Percentiles rank a stretch among this genome's conserved stretches.
Evolutionary conservation across 2,329 filamentous ascomycete species (phyloP).

Genomic region (Pseudogymnoascus verrucosus): DNA sequence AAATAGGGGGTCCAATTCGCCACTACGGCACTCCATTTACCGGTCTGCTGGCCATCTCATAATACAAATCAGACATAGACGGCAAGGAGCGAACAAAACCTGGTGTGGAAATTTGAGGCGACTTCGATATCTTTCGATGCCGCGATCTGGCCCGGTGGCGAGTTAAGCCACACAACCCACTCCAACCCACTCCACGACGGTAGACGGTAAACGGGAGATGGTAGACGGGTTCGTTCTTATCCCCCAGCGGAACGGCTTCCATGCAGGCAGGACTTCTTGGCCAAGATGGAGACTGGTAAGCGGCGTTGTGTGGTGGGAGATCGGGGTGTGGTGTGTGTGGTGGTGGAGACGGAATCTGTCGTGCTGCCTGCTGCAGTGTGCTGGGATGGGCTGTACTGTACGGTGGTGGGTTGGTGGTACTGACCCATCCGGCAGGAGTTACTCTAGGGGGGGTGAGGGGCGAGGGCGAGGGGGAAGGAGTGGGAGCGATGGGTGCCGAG

Average conservation of each 20-base stretch:
- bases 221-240: background rate
- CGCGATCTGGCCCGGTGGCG: background rate
- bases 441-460: background rate
- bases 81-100: background rate
- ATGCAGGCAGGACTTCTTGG: background rate
- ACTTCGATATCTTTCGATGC: background rate
- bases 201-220: too few species aligned
- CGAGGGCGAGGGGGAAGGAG: background rate
- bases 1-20: background rate
- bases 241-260: background rate
- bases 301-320: background rate
- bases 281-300: background rate
- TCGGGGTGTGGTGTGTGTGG: background rate
- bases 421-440: conserved; percentile 7
- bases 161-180: background rate
- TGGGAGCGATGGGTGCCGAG: background rate
- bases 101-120: background rate
- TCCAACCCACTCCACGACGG: too few species aligned
- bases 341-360: background rate
- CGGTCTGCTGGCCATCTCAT: background rate
- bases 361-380: background rate
- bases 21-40: too few species aligned
- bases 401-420: background rate
- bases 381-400: too few species aligned
- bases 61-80: background rate